Evolutionary conservation across 2,329 filamentous ascomycete genomes (phyloP), one percentile per base, ranked within the genome.

Genomic region (Pleoardoris graminearum): DNA sequence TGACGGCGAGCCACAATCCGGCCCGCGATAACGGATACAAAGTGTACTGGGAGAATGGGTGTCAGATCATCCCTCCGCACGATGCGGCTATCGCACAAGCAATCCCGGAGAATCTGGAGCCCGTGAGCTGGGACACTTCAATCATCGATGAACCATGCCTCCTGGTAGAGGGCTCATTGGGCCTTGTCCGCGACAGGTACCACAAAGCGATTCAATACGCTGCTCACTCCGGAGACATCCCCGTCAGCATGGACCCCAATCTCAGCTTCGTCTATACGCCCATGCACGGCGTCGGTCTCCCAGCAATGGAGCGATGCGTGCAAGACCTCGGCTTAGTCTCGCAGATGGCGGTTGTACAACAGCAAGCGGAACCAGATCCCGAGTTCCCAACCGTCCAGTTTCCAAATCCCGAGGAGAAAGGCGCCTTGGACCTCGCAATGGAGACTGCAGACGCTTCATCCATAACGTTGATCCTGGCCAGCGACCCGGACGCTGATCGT

Each of bases 21-120:
- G 80, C 82, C 39, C 75, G 80, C 59, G 84, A 87, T 65, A 87
- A 87, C 63, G 85, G 85, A 17, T 87, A 87, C 72, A 87, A 87
- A 71, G 85, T 87, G 7, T 87, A 87, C 71, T 85, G 82, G 75
- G 76, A 75, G 14, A 86, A 86, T 62, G 85, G 84, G 2, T 85
- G 82, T 61, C 85, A 87, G 65, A 87, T 87, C 58, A 85, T 86
- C 48, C 79, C 83, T 8, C 85, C 85, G 3, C 80, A 83, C 55
- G 85, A 87, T 58, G 73, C 64, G 17, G 80, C 81, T 25, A 87
- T 87, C 50, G 80, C 83, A 4, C 71, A 73, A 30, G 78, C 79
- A 2, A 87, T 87, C 44, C 70, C 77, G 32, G 65, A 77, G 30
- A 85, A 86, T 51, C 66, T 83, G 38, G 75, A 78, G 47, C 82